Conservation (phyloP, 257 asterid species). For the Penstemon newberryi region DNA sequence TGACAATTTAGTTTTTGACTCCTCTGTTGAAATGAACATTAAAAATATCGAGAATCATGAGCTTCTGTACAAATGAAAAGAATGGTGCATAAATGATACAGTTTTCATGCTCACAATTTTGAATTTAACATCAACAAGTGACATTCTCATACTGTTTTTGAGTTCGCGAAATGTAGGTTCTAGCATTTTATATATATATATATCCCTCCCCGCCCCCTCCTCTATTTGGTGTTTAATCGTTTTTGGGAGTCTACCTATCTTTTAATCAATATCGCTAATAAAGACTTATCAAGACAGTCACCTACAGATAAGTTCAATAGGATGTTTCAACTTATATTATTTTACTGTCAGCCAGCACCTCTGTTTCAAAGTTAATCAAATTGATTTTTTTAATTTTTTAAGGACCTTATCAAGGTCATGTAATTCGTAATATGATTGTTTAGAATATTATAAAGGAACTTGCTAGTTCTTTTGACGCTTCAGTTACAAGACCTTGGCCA, state of each 20-base stretch:
- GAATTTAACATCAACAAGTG: conserved; percentile 25
- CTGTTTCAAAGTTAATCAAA: no score
- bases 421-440: no score
- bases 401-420: no score
- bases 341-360: no score
- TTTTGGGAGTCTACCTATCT: background rate
- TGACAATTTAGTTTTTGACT: conserved; percentile 32
- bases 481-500: background rate
- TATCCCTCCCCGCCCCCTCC: background rate
- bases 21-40: conserved; percentile 26
- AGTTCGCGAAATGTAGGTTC: background rate
- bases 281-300: no score
- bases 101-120: conserved; percentile 15
- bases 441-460: background rate
- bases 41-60: conserved; percentile 24
- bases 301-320: no score
- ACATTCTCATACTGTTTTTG: background rate
- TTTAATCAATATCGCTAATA: no score
- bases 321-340: no score
- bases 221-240: background rate
- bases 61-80: conserved; percentile 20
- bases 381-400: no score
- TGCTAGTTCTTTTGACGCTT: background rate
- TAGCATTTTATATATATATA: background rate
- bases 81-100: conserved; percentile 13